Evolutionary conservation across 495 filamentous ascomycete genomes (phyloP).

Genomic region (Neurospora discreta): DNA sequence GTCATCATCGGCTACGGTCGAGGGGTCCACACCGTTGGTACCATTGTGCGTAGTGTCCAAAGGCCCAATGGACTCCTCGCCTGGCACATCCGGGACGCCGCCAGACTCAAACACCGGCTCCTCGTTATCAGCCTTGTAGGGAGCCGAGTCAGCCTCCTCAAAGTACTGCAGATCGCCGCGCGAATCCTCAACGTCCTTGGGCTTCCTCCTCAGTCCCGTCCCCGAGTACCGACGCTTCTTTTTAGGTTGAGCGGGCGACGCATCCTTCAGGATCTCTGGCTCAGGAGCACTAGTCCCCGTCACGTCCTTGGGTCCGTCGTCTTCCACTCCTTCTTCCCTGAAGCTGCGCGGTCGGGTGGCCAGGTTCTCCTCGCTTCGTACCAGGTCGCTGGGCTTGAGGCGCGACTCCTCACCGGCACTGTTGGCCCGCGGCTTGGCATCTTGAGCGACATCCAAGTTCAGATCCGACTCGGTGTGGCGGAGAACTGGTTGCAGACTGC

Average conservation of each 20-base stretch:
- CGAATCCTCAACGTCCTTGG: constrained; percentile 48
- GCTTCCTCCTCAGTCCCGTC: constrained; percentile 60
- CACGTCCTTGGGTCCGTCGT: constrained; percentile 30
- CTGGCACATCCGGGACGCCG: neutral
- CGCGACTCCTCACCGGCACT: constrained; percentile 1
- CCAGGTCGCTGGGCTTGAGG: constrained; percentile 3
- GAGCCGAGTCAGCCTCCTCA: constrained; percentile 64
- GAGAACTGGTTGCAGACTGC: constrained; percentile 26
- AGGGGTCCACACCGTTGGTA: neutral
- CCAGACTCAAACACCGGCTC: constrained; percentile 9
- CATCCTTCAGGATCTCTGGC: constrained; percentile 32
- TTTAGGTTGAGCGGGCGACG: constrained; percentile 21
- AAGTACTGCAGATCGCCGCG: constrained; percentile 69
- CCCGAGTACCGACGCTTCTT: constrained; percentile 66
- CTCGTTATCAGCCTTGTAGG: constrained; percentile 68
- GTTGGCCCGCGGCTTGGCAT: constrained; percentile 2
- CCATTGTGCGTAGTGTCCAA: neutral
- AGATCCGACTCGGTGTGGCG: constrained; percentile 24
- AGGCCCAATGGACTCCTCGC: neutral
- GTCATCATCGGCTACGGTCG: neutral
- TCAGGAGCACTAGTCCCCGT: constrained; percentile 47
- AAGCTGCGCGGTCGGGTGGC: neutral
- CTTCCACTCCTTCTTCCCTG: constrained; percentile 4
- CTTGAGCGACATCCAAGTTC: constrained; percentile 9
- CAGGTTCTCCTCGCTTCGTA: constrained; percentile 25